phyloP scores from a whole-genome alignment of 352 stramenopile genomes.

The Pythium utonaiense region DNA sequence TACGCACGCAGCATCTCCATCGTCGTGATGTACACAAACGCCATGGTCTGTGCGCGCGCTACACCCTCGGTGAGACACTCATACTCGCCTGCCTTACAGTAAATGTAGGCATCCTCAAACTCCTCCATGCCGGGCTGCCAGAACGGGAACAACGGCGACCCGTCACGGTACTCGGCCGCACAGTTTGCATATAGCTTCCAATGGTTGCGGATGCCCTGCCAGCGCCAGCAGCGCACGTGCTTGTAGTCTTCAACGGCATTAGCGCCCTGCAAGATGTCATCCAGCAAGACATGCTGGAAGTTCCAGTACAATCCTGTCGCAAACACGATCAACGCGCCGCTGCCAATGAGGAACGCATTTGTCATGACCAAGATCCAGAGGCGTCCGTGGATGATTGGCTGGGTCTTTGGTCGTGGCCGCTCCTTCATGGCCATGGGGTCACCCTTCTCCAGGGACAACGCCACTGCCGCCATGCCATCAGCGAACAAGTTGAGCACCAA shows the following conservation, averaged over 20 bases:
- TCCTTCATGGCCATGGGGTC: constrained; percentile 27
- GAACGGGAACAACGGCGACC: constrained; percentile 19
- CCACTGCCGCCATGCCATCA: constrained; percentile 57
- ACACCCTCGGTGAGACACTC: constrained; percentile 40
- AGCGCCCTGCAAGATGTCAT: constrained; percentile 28
- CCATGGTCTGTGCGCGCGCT: constrained; percentile 40
- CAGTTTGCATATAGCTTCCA: constrained; percentile 33
- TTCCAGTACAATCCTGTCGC: constrained; percentile 34
- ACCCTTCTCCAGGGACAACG: constrained; percentile 32
- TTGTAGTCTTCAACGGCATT: constrained; percentile 22
- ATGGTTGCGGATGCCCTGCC: constrained; percentile 16
- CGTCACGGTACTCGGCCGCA: constrained; percentile 22
- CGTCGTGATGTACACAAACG: constrained; percentile 45
- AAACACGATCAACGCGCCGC: constrained; percentile 28
- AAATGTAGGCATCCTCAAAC: constrained; percentile 20
- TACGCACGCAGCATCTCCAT: constrained; percentile 49
- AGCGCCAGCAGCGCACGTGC: constrained; percentile 26
- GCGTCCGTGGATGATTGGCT: constrained; percentile 34
- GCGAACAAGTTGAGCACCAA: constrained; percentile 96
- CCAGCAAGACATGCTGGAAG: constrained; percentile 28
- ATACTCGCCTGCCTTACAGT: constrained; percentile 27
- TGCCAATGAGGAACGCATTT: constrained; percentile 31
- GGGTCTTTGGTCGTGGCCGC: constrained; percentile 22
- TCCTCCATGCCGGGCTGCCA: constrained; percentile 1
- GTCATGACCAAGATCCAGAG: constrained; percentile 30